A percentile compares a stretch with the other conserved stretches of the same genome.
These are phyloP conservation scores for Pythium graminicola DNA, from an alignment of 352 stramenopile species.

Conservation along the genomic window DNA sequence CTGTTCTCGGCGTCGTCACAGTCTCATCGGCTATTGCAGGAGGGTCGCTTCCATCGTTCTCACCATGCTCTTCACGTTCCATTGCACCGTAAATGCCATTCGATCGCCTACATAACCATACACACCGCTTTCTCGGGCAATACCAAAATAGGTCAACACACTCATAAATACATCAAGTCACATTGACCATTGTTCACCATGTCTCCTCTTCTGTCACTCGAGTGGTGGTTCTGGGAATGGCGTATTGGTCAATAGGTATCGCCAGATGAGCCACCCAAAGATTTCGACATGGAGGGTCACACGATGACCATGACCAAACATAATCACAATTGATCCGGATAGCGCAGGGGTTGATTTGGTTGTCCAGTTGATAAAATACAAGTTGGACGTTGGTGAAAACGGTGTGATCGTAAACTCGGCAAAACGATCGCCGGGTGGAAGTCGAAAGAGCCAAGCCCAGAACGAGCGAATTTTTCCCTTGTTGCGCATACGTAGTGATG, in stretches of 20 bases:
- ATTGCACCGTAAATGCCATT: no score
- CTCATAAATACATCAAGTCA: not conserved
- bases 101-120: no score
- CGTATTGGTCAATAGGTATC: slow-evolving; percentile 77
- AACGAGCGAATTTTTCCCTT: slow-evolving; percentile 85
- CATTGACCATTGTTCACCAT: not conserved
- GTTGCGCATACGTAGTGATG: slow-evolving; percentile 78
- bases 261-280: slow-evolving; percentile 83
- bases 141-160: not conserved
- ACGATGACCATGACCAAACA: slow-evolving; percentile 77
- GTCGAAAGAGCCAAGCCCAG: slow-evolving; percentile 76
- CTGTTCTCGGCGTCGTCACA: no score
- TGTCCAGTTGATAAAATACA: slow-evolving; percentile 82
- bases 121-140: not conserved
- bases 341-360: slow-evolving; percentile 73
- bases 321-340: slow-evolving; percentile 73
- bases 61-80: not conserved
- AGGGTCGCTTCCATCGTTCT: not conserved
- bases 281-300: slow-evolving; percentile 81
- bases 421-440: slow-evolving; percentile 71
- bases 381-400: slow-evolving; percentile 60
- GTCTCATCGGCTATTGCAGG: no score
- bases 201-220: slow-evolving; percentile 29
- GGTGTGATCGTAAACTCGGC: slow-evolving; percentile 68
- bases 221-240: slow-evolving; percentile 58